Conservation (phyloP, 192 early-diverging fungal genomes). For the Obelidium mucronatum region DNA sequence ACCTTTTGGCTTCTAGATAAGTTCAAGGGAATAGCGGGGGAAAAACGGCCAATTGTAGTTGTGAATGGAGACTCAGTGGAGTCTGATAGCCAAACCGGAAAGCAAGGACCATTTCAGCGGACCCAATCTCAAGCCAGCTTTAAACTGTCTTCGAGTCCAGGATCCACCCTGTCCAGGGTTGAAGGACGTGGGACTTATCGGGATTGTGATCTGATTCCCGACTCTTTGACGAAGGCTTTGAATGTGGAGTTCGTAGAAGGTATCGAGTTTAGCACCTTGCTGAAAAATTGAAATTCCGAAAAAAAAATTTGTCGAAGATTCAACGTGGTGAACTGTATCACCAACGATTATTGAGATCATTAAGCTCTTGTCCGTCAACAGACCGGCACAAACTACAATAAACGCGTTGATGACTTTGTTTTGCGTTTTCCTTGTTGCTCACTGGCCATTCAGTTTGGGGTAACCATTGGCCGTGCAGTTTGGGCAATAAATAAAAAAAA, state of each 20-base stretch:
- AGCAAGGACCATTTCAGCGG: neutral
- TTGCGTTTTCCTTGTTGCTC: no score
- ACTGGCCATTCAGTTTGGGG: no score
- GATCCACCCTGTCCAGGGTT: neutral
- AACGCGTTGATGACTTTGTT: no score
- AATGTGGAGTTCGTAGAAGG: constrained; percentile 33
- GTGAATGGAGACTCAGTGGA: neutral
- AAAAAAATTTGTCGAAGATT: no score
- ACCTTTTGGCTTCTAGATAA: neutral
- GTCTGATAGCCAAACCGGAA: neutral
- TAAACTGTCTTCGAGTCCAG: neutral
- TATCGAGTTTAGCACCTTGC: neutral
- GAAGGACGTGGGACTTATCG: neutral
- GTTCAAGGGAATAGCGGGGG: neutral
- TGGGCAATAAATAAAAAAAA: no score
- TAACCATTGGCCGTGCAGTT: no score
- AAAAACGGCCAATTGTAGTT: neutral
- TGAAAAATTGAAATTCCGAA: no score
- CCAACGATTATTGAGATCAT: no score
- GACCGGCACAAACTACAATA: no score
- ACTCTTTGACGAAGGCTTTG: neutral
- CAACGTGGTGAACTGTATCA: no score
- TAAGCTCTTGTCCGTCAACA: no score
- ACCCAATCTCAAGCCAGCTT: neutral
- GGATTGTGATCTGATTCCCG: neutral